Evolutionary conservation across 208 protist genomes (phyloP).

Genomic region (Leishmania tropica): DNA sequence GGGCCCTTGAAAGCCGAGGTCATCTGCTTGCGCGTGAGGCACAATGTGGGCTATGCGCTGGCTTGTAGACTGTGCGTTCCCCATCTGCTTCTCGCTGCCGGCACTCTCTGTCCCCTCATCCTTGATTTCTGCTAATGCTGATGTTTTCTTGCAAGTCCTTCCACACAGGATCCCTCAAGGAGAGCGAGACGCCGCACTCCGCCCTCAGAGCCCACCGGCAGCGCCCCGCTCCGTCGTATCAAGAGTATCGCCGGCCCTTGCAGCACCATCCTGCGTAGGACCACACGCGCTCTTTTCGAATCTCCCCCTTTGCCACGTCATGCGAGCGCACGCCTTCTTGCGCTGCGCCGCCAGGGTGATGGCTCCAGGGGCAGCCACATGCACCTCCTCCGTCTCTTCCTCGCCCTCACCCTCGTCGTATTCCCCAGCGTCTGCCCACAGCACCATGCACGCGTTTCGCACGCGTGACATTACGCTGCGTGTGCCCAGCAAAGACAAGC

Average conservation of each 20-base stretch:
- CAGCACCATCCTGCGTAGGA: not conserved
- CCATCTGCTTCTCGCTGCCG: not conserved
- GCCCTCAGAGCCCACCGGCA: not conserved
- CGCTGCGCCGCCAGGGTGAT: not conserved
- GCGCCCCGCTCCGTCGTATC: not conserved
- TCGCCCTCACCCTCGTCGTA: not conserved
- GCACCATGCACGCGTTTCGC: conserved; percentile 43
- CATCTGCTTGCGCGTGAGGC: not conserved
- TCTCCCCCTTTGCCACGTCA: not conserved
- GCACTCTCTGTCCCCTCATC: not conserved
- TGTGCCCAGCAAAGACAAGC: conserved; percentile 47
- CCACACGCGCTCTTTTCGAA: not conserved
- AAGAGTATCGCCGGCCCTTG: not conserved
- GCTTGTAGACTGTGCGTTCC: not conserved
- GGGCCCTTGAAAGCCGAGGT: not conserved
- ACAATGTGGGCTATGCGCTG: not conserved
- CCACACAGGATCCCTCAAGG: not conserved
- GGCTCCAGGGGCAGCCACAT: not conserved
- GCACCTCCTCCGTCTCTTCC: not conserved
- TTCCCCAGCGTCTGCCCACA: conserved; percentile 2
- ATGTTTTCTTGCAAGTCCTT: not conserved
- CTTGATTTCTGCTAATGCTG: not conserved
- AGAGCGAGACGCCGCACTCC: not conserved
- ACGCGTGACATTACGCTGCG: conserved; percentile 71
- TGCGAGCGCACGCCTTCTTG: not conserved